Evolutionary conservation across 345 rosid species (phyloP).

Genomic region (Camelina sativa): DNA sequence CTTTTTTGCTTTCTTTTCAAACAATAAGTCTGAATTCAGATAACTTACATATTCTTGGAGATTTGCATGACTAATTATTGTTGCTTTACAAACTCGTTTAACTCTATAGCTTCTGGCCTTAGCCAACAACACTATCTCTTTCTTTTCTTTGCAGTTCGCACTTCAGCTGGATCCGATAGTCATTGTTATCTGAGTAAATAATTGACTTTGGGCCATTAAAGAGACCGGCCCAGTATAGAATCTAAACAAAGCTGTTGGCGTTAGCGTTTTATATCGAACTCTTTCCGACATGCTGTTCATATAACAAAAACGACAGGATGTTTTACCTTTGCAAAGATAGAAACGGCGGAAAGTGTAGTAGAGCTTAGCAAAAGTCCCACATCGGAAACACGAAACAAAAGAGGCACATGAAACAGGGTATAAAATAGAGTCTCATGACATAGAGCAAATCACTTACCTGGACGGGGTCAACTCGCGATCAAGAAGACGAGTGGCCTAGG

Average conservation of each 20-base stretch:
- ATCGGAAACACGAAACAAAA: not conserved
- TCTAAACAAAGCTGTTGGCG: not conserved
- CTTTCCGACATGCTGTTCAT: not conserved
- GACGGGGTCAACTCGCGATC: constrained; percentile 51
- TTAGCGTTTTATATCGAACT: not conserved
- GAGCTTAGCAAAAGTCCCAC: constrained; percentile 14
- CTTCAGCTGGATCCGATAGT: not conserved
- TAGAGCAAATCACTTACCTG: constrained; percentile 20
- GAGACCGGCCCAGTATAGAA: constrained; percentile 18
- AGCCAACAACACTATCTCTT: too few relatives aligned
- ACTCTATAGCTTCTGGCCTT: not conserved
- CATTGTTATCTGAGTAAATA: not conserved
- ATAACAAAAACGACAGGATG: not conserved
- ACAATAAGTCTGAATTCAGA: not conserved
- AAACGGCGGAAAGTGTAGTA: constrained; percentile 10
- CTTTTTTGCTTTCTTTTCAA: not conserved
- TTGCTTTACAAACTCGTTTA: not conserved
- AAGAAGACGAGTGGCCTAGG: constrained; percentile 44
- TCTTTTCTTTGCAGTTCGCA: too few relatives aligned
- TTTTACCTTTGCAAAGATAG: not conserved
- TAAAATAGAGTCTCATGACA: not conserved
- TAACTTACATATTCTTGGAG: not conserved
- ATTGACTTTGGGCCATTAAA: not conserved
- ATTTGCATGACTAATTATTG: not conserved
- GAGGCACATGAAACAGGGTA: not conserved